Conservation (phyloP, 2,329 filamentous ascomycete species). For the Verticillium zaregamsianum region DNA sequence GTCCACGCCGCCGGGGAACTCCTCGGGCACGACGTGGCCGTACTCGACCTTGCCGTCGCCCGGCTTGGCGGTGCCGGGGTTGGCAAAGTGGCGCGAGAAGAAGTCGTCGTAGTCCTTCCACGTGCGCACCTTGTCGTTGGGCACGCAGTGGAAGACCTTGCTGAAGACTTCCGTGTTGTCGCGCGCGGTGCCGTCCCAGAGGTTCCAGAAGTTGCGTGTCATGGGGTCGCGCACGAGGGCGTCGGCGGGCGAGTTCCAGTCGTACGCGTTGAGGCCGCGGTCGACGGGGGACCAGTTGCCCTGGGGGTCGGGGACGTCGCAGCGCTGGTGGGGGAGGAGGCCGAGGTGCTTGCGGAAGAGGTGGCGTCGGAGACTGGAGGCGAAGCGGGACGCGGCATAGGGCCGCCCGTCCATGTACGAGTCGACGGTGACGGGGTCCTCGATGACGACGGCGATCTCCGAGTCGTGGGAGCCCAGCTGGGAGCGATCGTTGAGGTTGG, state of each 20-base stretch:
- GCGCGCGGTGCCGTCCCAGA: slow-evolving; percentile 71
- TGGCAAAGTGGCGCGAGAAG: slow-evolving; percentile 63
- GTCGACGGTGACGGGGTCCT: slow-evolving; percentile 68
- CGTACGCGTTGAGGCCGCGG: slow-evolving; percentile 66
- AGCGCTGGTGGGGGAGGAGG: slow-evolving; percentile 69
- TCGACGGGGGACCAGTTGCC: slow-evolving; percentile 74
- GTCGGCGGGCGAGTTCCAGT: slow-evolving; percentile 66
- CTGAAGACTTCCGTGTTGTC: slow-evolving; percentile 78
- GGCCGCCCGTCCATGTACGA: slow-evolving; percentile 69
- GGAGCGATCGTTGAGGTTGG: slow-evolving; percentile 58
- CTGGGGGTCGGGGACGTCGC: slow-evolving; percentile 52
- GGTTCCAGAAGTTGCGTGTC: slow-evolving; percentile 58
- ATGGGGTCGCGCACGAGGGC: slow-evolving; percentile 71
- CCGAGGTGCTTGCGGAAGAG: slow-evolving; percentile 92
- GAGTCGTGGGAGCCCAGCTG: slow-evolving; percentile 82
- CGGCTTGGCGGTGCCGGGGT: slow-evolving; percentile 40
- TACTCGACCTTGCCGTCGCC: slow-evolving; percentile 64
- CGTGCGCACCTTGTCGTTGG: slow-evolving; percentile 61
- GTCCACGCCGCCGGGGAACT: slow-evolving; percentile 69
- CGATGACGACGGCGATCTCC: slow-evolving; percentile 85
- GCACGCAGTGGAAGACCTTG: slow-evolving; percentile 77
- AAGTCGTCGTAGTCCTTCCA: slow-evolving; percentile 73
- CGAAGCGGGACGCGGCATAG: slow-evolving; percentile 71
- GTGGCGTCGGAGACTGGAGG: slow-evolving; percentile 74
- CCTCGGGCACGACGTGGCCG: slow-evolving; percentile 80